Evolutionary conservation across 164 flowering plant species (phyloP).

Genomic region (Umbellularia californica): DNA sequence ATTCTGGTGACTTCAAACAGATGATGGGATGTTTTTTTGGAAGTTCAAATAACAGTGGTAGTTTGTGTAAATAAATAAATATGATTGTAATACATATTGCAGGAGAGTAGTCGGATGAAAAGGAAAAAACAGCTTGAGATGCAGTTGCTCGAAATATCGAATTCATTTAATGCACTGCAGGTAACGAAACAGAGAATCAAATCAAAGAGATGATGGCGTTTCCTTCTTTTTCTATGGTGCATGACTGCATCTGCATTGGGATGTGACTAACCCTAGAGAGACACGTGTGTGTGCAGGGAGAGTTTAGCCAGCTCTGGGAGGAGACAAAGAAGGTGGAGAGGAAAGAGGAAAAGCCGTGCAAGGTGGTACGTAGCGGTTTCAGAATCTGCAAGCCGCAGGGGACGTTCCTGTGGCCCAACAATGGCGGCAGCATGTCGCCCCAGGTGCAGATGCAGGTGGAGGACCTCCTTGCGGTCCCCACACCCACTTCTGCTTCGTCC

Average conservation of each 20-base stretch:
- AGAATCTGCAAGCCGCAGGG: slow-evolving; percentile 73
- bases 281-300: slow-evolving; percentile 21
- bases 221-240: background rate
- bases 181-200: slow-evolving; percentile 5
- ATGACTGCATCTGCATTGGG: background rate
- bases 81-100: background rate
- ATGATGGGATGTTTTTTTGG: no score
- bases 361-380: slow-evolving; percentile 55
- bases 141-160: slow-evolving; percentile 13
- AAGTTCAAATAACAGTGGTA: background rate
- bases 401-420: slow-evolving; percentile 55
- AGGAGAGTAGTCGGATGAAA: slow-evolving; percentile 13
- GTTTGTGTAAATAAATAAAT: background rate
- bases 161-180: slow-evolving; percentile 20
- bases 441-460: slow-evolving; percentile 20
- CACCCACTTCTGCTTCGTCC: slow-evolving; percentile 51
- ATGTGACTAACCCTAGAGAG: background rate
- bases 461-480: slow-evolving; percentile 31
- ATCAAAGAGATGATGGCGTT: background rate
- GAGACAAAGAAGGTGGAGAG: background rate
- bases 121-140: slow-evolving; percentile 16
- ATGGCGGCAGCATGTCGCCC: slow-evolving; percentile 12
- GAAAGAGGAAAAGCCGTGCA: background rate
- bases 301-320: slow-evolving; percentile 1
- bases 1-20: no score